Conservation (phyloP, 2,329 filamentous ascomycete species). For the Fusarium incarnatum region DNA sequence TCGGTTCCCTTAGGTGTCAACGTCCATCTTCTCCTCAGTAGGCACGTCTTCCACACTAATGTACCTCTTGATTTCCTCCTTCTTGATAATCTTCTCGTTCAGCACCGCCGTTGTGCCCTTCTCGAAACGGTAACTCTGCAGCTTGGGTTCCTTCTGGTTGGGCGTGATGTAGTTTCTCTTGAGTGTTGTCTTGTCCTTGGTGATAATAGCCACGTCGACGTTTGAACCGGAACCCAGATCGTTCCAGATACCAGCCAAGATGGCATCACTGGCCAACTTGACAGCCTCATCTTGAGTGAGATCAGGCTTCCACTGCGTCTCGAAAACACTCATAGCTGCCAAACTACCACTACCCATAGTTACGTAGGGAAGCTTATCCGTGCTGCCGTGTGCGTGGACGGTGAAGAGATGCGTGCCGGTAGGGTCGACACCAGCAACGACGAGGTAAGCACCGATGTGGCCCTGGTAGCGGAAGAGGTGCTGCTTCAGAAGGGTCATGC, state of each 20-base stretch:
- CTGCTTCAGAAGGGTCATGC: conserved; percentile 99
- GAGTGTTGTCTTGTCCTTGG: conserved; percentile 92
- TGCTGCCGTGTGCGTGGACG: conserved; percentile 97
- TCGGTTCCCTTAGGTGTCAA: conserved; percentile 63
- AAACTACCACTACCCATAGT: conserved; percentile 98
- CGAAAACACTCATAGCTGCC: conserved; percentile 97
- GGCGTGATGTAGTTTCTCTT: conserved; percentile 93
- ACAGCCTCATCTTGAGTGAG: conserved; percentile 85
- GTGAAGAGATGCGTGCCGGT: conserved; percentile 97
- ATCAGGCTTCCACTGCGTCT: conserved; percentile 90
- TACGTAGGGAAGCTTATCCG: conserved; percentile 98
- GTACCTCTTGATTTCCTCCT: conserved; percentile 93
- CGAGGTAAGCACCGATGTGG: conserved; percentile 96
- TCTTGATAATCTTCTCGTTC: conserved; percentile 95
- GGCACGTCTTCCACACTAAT: conserved; percentile 90
- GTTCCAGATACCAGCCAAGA: conserved; percentile 98
- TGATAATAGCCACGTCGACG: conserved; percentile 96
- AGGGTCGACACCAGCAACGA: conserved; percentile 95
- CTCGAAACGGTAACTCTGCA: conserved; percentile 91
- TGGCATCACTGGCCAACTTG: conserved; percentile 84
- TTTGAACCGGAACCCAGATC: conserved; percentile 97
- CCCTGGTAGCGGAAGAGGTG: conserved; percentile 99
- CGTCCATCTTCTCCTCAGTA: conserved; percentile 75
- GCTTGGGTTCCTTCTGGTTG: conserved; percentile 90
- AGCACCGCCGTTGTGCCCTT: conserved; percentile 94